These are phyloP conservation scores for Warburgia ugandensis DNA, from an alignment of 164 flowering plant genomes.

Conservation along the genomic window DNA sequence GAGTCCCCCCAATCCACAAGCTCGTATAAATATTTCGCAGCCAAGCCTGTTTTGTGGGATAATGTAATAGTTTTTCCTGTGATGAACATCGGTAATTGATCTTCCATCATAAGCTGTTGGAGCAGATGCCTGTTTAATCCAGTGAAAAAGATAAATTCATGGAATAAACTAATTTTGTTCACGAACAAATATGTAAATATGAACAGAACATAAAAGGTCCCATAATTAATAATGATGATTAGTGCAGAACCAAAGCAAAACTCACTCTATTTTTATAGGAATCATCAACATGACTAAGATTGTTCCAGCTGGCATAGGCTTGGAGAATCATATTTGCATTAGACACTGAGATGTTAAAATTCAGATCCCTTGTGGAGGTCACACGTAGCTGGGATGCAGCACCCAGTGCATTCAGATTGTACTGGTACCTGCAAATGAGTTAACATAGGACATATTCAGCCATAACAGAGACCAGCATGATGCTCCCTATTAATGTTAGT, in stretches of 20 bases:
- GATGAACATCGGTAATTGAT: slow-evolving; percentile 51
- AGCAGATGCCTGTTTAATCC: slow-evolving; percentile 35
- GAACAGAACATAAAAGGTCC: too few species aligned
- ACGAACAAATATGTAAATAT: too few species aligned
- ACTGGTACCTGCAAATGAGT: slow-evolving; percentile 56
- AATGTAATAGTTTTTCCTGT: slow-evolving; percentile 50
- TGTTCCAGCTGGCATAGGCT: slow-evolving; percentile 98
- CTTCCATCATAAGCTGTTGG: slow-evolving; percentile 35
- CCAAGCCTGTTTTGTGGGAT: slow-evolving; percentile 91
- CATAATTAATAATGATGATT: neutral
- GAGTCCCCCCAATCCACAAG: slow-evolving; percentile 47
- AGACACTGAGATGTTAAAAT: slow-evolving; percentile 83
- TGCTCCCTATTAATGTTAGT: too few species aligned
- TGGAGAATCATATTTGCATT: slow-evolving; percentile 87
- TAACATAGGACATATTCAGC: slow-evolving; percentile 5
- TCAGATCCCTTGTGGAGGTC: slow-evolving; percentile 67
- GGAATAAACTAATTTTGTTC: too few species aligned
- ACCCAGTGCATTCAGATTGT: slow-evolving; percentile 56
- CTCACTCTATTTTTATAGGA: slow-evolving; percentile 34
- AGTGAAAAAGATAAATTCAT: slow-evolving; percentile 4
- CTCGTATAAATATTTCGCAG: slow-evolving; percentile 75
- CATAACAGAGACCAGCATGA: neutral
- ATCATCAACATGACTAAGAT: slow-evolving; percentile 51
- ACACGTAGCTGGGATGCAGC: slow-evolving; percentile 76
- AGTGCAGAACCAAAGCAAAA: neutral